Evolutionary conservation across 2,329 filamentous ascomycete species (phyloP).

Genomic region (Claviceps fusiformis): DNA sequence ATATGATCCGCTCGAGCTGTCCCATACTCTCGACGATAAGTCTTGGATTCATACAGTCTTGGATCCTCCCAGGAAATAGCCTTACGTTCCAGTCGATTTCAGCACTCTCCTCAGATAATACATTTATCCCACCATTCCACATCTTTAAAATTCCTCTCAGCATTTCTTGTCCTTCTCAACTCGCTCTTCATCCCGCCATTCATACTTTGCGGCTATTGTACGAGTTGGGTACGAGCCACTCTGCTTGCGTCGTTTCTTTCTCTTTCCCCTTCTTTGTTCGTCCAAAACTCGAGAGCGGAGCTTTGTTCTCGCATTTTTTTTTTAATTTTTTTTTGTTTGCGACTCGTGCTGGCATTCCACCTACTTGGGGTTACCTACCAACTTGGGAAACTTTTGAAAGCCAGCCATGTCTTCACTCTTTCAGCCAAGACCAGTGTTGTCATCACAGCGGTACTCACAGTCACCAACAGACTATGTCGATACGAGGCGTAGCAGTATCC

Average conservation of each 20-base stretch:
- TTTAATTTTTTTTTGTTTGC: constrained; percentile 5
- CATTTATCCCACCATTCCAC: constrained; percentile 30
- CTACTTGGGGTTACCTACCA: constrained; percentile 9
- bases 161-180: constrained; percentile 27
- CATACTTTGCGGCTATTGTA: constrained; percentile 16
- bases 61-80: constrained; percentile 16
- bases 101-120: constrained; percentile 22
- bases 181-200: constrained; percentile 16
- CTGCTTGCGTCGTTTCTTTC: constrained; percentile 2
- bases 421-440: constrained; percentile 32
- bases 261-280: neutral
- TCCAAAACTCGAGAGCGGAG: constrained; percentile 8
- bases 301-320: constrained; percentile 11
- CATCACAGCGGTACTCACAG: constrained; percentile 37
- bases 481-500: constrained; percentile 24
- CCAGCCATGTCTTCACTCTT: constrained; percentile 25
- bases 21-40: constrained; percentile 18
- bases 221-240: constrained; percentile 11
- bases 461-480: constrained; percentile 31
- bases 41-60: constrained; percentile 26
- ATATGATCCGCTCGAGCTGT: constrained; percentile 18
- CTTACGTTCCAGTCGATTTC: constrained; percentile 25
- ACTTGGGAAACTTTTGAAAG: constrained; percentile 2
- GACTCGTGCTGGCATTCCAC: constrained; percentile 19
- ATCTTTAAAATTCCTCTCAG: constrained; percentile 28